These are phyloP conservation scores for Spergularia azorica DNA, from an alignment of 179 eudicot species.

Conservation along the genomic window DNA sequence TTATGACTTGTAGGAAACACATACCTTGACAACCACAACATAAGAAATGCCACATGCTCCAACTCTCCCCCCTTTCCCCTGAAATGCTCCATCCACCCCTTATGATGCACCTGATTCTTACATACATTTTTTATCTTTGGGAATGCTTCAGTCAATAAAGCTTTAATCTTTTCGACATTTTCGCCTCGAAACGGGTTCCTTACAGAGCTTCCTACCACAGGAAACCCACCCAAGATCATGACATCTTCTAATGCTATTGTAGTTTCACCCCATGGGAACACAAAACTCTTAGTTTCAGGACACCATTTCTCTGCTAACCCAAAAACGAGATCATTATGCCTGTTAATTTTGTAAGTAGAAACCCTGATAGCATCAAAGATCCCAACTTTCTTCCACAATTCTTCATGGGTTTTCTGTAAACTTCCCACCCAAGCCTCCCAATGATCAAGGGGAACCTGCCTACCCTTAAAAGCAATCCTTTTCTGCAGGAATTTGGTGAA, in stretches of 20 bases:
- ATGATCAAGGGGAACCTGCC: conserved; percentile 12
- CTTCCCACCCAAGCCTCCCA: conserved; percentile 33
- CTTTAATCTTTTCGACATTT: conserved; percentile 2
- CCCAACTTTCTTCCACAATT: conserved; percentile 31
- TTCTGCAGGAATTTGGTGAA: neutral
- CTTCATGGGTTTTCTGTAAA: conserved; percentile 13
- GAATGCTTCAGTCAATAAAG: conserved; percentile 2
- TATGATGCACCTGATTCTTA: neutral
- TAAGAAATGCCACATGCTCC: conserved; percentile 47
- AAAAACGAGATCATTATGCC: conserved; percentile 28
- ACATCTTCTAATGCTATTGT: conserved; percentile 47
- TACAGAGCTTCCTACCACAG: conserved; percentile 31
- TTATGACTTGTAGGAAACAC: conserved; percentile 24
- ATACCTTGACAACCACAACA: conserved; percentile 48
- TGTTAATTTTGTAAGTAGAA: conserved; percentile 19
- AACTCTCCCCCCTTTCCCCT: conserved; percentile 30
- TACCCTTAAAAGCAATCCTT: conserved; percentile 22
- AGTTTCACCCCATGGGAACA: conserved; percentile 50
- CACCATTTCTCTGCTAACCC: conserved; percentile 39
- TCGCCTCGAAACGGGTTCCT: neutral
- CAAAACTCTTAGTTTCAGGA: conserved; percentile 36
- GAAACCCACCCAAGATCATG: conserved; percentile 37
- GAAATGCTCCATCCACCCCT: conserved; percentile 30
- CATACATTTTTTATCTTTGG: neutral
- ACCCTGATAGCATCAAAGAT: conserved; percentile 36